Conservation (phyloP, 768 basidiomycete genomes). For the Rhizopogon rudus region DNA sequence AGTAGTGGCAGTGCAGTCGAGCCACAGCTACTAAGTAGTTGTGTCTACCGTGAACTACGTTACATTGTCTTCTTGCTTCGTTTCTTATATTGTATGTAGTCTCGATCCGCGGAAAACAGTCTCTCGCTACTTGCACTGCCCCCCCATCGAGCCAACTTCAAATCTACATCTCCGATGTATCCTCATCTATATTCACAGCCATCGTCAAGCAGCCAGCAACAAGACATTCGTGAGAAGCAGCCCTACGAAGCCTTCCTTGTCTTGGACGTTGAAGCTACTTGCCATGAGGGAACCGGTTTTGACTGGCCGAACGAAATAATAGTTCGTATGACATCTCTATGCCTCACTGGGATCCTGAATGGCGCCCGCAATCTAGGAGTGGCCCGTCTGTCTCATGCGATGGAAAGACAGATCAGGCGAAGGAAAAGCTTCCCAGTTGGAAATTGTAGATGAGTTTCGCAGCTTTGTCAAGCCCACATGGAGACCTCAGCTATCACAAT, state of each 20-base stretch:
- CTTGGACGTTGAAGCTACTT: constrained; percentile 88
- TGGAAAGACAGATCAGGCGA: constrained; percentile 65
- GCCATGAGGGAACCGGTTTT: constrained; percentile 57
- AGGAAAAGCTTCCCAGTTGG: constrained; percentile 50
- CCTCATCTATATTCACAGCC: constrained; percentile 6
- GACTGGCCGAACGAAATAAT: constrained; percentile 96
- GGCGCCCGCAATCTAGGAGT: constrained; percentile 54
- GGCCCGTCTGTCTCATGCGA: constrained; percentile 83
- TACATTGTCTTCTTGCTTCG: too few species aligned
- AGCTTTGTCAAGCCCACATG: constrained; percentile 87
- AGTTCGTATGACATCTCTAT: constrained; percentile 39
- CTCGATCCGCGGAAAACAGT: too few species aligned
- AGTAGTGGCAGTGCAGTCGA: too few species aligned
- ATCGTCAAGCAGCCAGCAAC: constrained; percentile 8
- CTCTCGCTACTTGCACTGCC: not conserved
- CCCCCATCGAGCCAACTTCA: not conserved
- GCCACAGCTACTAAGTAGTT: too few species aligned
- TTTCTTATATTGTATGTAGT: too few species aligned
- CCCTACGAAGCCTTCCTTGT: constrained; percentile 79
- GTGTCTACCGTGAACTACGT: too few species aligned
- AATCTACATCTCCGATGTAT: constrained; percentile 4
- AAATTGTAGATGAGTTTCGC: constrained; percentile 78
- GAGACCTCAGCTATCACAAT: constrained; percentile 73
- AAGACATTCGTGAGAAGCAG: constrained; percentile 28
- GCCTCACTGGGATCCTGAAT: constrained; percentile 5